These are phyloP conservation scores for Spathaspora girioi DNA, from an alignment of 805 yeast genomes.

Conservation along the genomic window DNA sequence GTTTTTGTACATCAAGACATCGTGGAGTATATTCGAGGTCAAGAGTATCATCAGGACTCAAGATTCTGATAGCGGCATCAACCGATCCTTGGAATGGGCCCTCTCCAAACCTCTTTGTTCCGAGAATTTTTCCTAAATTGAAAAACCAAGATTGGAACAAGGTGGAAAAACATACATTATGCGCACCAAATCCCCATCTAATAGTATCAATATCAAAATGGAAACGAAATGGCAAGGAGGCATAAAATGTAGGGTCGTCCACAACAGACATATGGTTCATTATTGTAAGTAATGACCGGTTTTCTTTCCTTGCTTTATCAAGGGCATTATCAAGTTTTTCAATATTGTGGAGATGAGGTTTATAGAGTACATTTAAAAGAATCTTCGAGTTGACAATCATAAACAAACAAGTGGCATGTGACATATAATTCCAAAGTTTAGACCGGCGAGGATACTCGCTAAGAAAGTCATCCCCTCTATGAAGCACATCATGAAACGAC, in stretches of 20 bases:
- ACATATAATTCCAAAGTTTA: constrained; percentile 60
- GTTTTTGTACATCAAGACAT: constrained; percentile 23
- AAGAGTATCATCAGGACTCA: constrained; percentile 73
- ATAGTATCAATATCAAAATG: constrained; percentile 60
- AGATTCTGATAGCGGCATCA: constrained; percentile 78
- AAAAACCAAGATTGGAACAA: constrained; percentile 56
- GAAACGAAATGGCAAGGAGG: constrained; percentile 70
- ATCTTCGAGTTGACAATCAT: constrained; percentile 65
- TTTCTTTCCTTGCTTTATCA: constrained; percentile 58
- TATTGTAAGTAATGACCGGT: constrained; percentile 74
- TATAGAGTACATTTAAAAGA: constrained; percentile 57
- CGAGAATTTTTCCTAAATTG: constrained; percentile 82
- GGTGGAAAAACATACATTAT: constrained; percentile 78
- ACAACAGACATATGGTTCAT: constrained; percentile 93
- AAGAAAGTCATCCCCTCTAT: constrained; percentile 72
- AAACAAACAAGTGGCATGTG: constrained; percentile 64
- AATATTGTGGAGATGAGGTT: constrained; percentile 57
- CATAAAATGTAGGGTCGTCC: constrained; percentile 92
- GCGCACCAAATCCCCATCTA: constrained; percentile 95
- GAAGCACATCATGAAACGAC: constrained; percentile 67
- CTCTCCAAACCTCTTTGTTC: constrained; percentile 82
- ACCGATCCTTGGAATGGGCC: constrained; percentile 91
- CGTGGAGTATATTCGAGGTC: constrained; percentile 40
- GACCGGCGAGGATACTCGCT: constrained; percentile 57
- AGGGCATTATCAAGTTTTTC: constrained; percentile 65